Evolutionary conservation across 1,284 basidiomycete genomes (phyloP).

Genomic region (Blastosporella zonata): DNA sequence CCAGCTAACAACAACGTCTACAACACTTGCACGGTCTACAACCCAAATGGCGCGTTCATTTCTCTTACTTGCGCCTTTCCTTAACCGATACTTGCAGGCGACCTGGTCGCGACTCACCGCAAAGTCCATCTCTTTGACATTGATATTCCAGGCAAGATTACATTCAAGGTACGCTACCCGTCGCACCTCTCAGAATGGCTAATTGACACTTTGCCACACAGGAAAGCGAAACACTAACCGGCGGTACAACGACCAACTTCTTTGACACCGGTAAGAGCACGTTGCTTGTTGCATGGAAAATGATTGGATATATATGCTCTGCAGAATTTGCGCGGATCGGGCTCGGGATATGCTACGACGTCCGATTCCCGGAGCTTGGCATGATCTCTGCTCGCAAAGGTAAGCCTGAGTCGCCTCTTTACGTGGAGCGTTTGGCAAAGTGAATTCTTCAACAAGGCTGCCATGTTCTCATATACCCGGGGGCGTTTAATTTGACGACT

Average conservation of each 20-base stretch:
- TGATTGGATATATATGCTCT: background rate
- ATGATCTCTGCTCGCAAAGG: slow-evolving; percentile 89
- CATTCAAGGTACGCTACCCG: slow-evolving; percentile 73
- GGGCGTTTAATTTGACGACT: slow-evolving; percentile 89
- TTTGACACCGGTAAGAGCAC: slow-evolving; percentile 82
- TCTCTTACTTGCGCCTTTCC: background rate
- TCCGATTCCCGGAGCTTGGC: slow-evolving; percentile 94
- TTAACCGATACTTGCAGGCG: slow-evolving; percentile 44
- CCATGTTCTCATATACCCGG: slow-evolving; percentile 88
- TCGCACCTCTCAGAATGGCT: background rate
- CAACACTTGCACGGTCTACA: slow-evolving; percentile 91
- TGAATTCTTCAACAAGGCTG: slow-evolving; percentile 58
- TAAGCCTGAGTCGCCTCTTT: slow-evolving; percentile 24
- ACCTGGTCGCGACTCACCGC: slow-evolving; percentile 85
- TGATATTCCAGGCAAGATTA: slow-evolving; percentile 95
- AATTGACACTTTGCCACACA: slow-evolving; percentile 30
- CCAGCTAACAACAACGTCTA: slow-evolving; percentile 68
- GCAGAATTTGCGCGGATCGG: slow-evolving; percentile 87
- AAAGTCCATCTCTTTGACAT: slow-evolving; percentile 99
- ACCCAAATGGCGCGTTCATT: slow-evolving; percentile 64
- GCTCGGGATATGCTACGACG: slow-evolving; percentile 88
- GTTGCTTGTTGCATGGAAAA: background rate
- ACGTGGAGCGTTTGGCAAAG: background rate
- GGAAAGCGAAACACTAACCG: slow-evolving; percentile 93
- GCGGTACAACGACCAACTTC: slow-evolving; percentile 73